Evolutionary conservation across 2,329 filamentous ascomycete species (phyloP), one percentile per base, ranked within the genome.

Genomic region (Neofusicoccum laricinum): DNA sequence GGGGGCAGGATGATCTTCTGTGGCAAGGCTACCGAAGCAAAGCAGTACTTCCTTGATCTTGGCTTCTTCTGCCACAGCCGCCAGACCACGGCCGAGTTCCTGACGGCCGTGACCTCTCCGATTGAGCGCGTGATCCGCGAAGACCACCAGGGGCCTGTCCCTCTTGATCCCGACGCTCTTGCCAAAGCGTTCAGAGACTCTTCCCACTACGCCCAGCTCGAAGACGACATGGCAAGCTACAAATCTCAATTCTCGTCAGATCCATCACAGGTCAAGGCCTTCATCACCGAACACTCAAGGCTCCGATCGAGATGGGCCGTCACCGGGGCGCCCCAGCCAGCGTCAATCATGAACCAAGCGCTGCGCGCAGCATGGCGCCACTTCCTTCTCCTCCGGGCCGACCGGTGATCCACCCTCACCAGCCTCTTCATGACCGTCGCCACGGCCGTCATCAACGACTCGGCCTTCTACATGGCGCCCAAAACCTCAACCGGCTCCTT

Each of bases 41-140:
- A 80, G 68, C 79, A 85, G 65, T 91, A 90, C 76, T 91, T 91
- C 67, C 74, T 87, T 68, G 80, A 86, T 68, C 80, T 91, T 0
- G 89, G 89, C 4, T 91, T 90, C 71, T 82, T 87, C 43, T 88
- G 87, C 71, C 87, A 88, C 2, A 75, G 86, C 2, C 85, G 88
- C 15, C 85, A 86, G 77, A 91, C 88, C 0, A 89, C 86, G 0
- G 86, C 88, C 19, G 89, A 91, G 71, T 91, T 91, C 78, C 76
- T 91, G 58, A 91, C 88, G 0, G 89, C 87, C 25, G 88, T 91
- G 78, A 90, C 88, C 8, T 85, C 86, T 49, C 79, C 82, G 1
- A 79, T 86, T 63, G 87, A 88, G 65, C 80, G 88, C 36, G 78
- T 84, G 34, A 73, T 87, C 17, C 81, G 80, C 43, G 71, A 81